phyloP scores from a whole-genome alignment of 2,329 filamentous ascomycete species.

The Beauveria sp. region DNA sequence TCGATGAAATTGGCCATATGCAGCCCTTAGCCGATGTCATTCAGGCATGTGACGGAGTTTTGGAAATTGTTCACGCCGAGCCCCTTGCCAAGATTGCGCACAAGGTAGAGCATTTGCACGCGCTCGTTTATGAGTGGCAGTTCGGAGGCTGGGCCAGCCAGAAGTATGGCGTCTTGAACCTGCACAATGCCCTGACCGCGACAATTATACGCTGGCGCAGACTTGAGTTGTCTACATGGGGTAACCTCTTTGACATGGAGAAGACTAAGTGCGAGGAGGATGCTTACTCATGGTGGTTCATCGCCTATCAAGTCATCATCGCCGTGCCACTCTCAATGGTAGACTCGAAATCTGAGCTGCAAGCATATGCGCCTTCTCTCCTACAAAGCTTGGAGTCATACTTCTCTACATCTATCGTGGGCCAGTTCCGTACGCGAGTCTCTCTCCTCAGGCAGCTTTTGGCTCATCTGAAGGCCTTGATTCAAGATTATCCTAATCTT shows the following conservation, averaged over 20 bases:
- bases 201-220: conserved; percentile 84
- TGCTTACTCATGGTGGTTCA: conserved; percentile 90
- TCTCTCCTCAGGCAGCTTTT: conserved; percentile 58
- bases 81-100: conserved; percentile 81
- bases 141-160: conserved; percentile 75
- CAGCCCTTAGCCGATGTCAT: conserved; percentile 74
- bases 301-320: conserved; percentile 86
- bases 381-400: conserved; percentile 73
- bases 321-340: conserved; percentile 63
- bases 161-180: conserved; percentile 58
- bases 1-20: conserved; percentile 63
- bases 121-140: conserved; percentile 88
- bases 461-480: conserved; percentile 57
- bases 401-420: conserved; percentile 69
- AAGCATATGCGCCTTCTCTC: conserved; percentile 57
- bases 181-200: conserved; percentile 73
- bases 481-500: conserved; percentile 51
- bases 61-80: conserved; percentile 69
- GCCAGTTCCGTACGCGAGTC: conserved; percentile 70
- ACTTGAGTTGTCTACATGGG: conserved; percentile 88
- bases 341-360: conserved; percentile 50
- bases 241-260: conserved; percentile 79
- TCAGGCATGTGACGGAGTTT: conserved; percentile 62
- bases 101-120: conserved; percentile 80
- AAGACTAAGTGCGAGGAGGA: conserved; percentile 65